Conservation (phyloP, 306 rosid genomes). For the Acmispon strigosus region DNA sequence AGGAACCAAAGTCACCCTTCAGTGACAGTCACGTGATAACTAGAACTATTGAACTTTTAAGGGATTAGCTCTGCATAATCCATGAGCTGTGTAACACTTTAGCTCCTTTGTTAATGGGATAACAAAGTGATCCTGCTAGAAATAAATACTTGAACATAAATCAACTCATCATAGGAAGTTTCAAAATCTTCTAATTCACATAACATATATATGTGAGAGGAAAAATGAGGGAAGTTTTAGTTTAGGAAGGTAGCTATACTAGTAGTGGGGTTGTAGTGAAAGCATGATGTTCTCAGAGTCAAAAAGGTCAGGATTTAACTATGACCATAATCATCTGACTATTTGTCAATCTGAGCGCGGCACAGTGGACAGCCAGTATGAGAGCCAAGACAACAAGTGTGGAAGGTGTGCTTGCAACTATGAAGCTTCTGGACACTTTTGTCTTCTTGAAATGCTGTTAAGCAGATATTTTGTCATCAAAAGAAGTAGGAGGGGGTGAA, state of each 20-base stretch:
- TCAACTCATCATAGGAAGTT: not conserved
- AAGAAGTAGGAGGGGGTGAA: slow-evolving; percentile 12
- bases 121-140: not conserved
- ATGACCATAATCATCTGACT: slow-evolving; percentile 2
- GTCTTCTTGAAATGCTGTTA: slow-evolving; percentile 28
- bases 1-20: too few species aligned
- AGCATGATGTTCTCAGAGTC: not conserved
- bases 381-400: slow-evolving; percentile 28
- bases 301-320: not conserved
- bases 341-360: slow-evolving; percentile 28
- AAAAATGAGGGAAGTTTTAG: not conserved
- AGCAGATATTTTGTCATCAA: slow-evolving; percentile 26
- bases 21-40: too few species aligned
- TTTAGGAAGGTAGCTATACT: not conserved
- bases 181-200: not conserved
- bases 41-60: not conserved
- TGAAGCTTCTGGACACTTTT: slow-evolving; percentile 32
- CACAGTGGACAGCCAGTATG: slow-evolving; percentile 39
- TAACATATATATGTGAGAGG: not conserved
- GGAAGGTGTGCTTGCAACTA: slow-evolving; percentile 35
- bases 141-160: not conserved
- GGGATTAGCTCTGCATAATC: not conserved
- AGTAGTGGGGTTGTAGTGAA: not conserved
- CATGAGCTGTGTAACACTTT: not conserved
- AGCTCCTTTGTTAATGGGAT: not conserved